Base-by-base conservation (phyloP, 192 early-diverging fungal species). In the Gaertneriomyces sp. region DNA sequence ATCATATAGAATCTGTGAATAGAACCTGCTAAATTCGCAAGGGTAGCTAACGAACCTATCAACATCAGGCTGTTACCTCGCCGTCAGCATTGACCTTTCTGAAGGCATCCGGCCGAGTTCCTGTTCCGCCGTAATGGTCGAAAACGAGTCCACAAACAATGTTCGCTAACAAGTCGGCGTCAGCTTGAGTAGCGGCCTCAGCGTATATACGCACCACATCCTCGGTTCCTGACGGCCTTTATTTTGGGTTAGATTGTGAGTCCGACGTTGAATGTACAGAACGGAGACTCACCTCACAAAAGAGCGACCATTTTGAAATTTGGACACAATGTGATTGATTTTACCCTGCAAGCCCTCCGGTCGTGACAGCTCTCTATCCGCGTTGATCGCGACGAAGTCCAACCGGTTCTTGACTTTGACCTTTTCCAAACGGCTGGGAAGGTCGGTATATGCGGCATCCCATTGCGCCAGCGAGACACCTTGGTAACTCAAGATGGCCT, bases 141-240 rank as follows among this genome's bases (percentile, higher is more conserved):
- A 91, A 98, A 50, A 99, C 93, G 20, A 94, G 78, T 6, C 93
- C 94, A 7, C 89, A 91, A 59, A 99, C 89, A 11, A 85, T 87
- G 72, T 86, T 88, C 20, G 92, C 84, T 46, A 99, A 81, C 61
- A 89, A 82, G 60, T 98, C 96, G 50, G 91, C 91, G 63, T 98
- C 89, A 8, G 89, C 77, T 49, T 88, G 86, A 1, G 95, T 95
- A 43, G 91, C 92, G 17, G 98, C 98, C 78, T 99, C 98, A 42
- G 98, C 95, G 70, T 99, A 99, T 11, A 99, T 94, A 53, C 98
- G 90, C 16, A 99, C 98, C 9, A 94, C 91, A 70, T 99, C 98
- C 74, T 99, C 98, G 25, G 98, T 99, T 41, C 98, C 98, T 10
- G 94, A 96, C 16, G 98, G 94, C 60, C 89, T 89, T 62, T 45